A percentile compares a stretch with the other conserved stretches of the same genome.
phyloP scores from a whole-genome alignment of 345 rosid genomes.

The Populus davidiana region DNA sequence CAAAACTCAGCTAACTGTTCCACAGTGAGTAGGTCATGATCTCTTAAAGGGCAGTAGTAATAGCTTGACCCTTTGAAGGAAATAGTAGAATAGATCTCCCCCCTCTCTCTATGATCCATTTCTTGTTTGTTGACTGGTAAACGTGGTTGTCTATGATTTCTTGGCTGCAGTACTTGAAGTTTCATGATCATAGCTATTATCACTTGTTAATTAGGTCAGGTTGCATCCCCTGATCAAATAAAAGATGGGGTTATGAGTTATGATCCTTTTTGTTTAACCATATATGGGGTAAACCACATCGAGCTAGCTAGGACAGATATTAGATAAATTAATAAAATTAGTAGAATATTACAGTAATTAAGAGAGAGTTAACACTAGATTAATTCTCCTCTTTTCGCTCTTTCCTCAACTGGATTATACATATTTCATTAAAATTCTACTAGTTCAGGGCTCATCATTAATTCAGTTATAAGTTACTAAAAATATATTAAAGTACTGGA shows the following conservation, averaged over 20 bases:
- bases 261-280: neutral
- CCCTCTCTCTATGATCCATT: neutral
- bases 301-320: neutral
- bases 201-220: neutral
- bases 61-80: neutral
- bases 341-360: neutral
- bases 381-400: neutral
- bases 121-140: neutral
- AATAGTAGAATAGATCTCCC: neutral
- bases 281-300: neutral
- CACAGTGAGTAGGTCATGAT: neutral
- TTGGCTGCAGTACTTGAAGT: neutral
- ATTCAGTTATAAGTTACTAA: too few species aligned
- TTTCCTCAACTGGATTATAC: neutral
- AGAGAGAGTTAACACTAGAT: neutral
- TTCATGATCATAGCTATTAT: neutral
- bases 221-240: neutral
- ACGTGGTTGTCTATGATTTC: neutral
- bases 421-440: too few species aligned
- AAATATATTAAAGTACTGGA: too few species aligned
- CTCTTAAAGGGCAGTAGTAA: neutral
- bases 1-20: neutral
- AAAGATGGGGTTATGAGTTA: neutral
- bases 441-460: too few species aligned
- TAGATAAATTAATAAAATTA: neutral